Evolutionary conservation across 2,329 filamentous ascomycete species (phyloP), one percentile per base, ranked within the genome.

Genomic region (Hymenoscyphus salicellus): DNA sequence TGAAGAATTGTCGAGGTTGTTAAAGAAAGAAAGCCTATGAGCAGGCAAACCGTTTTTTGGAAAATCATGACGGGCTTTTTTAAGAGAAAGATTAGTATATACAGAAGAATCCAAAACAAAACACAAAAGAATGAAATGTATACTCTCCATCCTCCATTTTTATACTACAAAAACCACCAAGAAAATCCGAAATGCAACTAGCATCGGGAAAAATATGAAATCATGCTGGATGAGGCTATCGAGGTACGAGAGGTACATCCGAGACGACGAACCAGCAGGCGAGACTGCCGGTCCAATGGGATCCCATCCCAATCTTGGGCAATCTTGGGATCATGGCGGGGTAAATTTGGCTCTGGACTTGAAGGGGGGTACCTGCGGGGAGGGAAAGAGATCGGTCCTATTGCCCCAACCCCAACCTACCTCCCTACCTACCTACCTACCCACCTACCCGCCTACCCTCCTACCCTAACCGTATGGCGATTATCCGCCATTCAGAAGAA

Each of bases 1-100:
- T 73, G 69, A 17, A 68, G 63, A n/a, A 74, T 74, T 14, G 70
- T 72, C n/a, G 71, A 65, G 56, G 65, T 65, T 43, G 60, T 62
- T 6, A 66, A 23, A 56, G 49, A 55, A 16, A 62, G 55, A 62
- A 62, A 32, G 32, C 36, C 52, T 33, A 65, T 5, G 36, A 66
- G 1, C 10, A 52, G 23, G 26, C 11, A 55, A 28, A n/a, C 28
- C 28, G 68, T n/a, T 11, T 36, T 58, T 36, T 49, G 65, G 23
- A 64, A 59, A 55, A 70, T 69, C 20, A 63, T 68, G 58, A 23
- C n/a, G 26, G 6, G 5, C 2, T 55, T 30, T 56, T 32, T 17
- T 1, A 1, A 26, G 14, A 56, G 26, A 6, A 55, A 55, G n/a
- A n/a, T n/a, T n/a, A 28, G 5, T 56, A 56, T 56, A 56, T 20